Conservation (phyloP, 2,329 filamentous ascomycete species). For the Fusarium sp. region DNA sequence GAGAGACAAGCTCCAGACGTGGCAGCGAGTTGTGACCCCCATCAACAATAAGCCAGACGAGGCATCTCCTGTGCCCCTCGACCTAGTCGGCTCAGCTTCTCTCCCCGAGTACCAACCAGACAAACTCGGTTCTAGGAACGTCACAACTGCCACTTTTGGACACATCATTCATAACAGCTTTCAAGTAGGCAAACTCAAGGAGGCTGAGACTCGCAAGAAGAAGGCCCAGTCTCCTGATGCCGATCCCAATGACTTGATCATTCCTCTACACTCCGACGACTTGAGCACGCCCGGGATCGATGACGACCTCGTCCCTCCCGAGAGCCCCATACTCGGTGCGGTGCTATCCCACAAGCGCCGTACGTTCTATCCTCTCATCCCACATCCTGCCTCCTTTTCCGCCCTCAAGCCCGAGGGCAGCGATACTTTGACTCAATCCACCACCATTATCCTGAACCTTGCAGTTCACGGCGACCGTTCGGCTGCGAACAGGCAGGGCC, state of each 20-base stretch:
- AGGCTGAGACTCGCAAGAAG: not conserved
- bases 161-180: constrained; percentile 57
- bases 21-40: constrained; percentile 46
- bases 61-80: not conserved
- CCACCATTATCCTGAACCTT: constrained; percentile 61
- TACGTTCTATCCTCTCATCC: constrained; percentile 59
- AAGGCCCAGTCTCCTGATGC: not conserved
- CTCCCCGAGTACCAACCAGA: constrained; percentile 10
- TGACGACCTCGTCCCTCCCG: constrained; percentile 61
- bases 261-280: not conserved
- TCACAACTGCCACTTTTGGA: constrained; percentile 62
- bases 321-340: not conserved
- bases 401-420: constrained; percentile 50
- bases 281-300: constrained; percentile 57
- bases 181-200: not conserved
- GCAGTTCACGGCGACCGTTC: constrained; percentile 47
- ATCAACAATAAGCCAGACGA: constrained; percentile 20
- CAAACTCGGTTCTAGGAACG: not conserved
- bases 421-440: constrained; percentile 39
- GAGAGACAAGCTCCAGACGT: constrained; percentile 49
- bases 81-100: not conserved
- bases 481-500: constrained; percentile 3
- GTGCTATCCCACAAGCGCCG: constrained; percentile 40
- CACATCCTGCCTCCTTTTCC: constrained; percentile 60
- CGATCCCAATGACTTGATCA: not conserved